Evolutionary conservation across 768 basidiomycete genomes (phyloP), one percentile per base, ranked within the genome.

Genomic region (Termitomyces sp.): DNA sequence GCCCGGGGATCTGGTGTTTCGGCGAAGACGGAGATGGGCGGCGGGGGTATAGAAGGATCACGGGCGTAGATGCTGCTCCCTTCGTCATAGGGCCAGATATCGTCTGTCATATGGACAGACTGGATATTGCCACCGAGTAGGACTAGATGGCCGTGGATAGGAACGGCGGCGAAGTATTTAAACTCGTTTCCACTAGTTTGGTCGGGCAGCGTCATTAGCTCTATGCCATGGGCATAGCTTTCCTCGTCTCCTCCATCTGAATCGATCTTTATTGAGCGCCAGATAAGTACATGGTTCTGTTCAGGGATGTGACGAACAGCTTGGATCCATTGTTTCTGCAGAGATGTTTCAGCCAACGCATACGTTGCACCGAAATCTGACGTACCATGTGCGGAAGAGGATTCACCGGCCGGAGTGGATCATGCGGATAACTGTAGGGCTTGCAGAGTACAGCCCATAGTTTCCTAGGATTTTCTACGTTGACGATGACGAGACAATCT

Each of bases 251-350:
- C 29, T 16, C 7, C 2, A 7, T 28, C 24, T 16, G 20, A 28
- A 50, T 22, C 33, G 2, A 12, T 13, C 33, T 3, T 16, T 48
- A 79, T 60, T 4, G 73, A 70, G 36, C 85, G 82, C 47, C 84
- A 73, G 53, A 84, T 72, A 22, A 86, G 69, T 13, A 86, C 67
- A 53, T 81, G 74, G 9, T 72, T 69, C 64, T 86, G 84, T 15
- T 71, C 68, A 2, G 83, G 82, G 36, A 84, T 65, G 26, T 80
- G 73, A 31, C 82, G 78, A 50, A 83, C 68, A n/a, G 76, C 79
- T 55, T 74, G 76, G 58, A 87, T 80, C 24, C 71, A 70, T 62
- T 83, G 79, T 28, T 70, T 68, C 82, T 83, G 54, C 16, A 37
- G 12, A 39, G 36, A 42, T 54, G 26, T 13, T 33, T 44, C 39